Percentiles rank a stretch among this genome's conserved stretches.
phyloP scores from a whole-genome alignment of 768 basidiomycete genomes.

The Lactifluus piperatus region DNA sequence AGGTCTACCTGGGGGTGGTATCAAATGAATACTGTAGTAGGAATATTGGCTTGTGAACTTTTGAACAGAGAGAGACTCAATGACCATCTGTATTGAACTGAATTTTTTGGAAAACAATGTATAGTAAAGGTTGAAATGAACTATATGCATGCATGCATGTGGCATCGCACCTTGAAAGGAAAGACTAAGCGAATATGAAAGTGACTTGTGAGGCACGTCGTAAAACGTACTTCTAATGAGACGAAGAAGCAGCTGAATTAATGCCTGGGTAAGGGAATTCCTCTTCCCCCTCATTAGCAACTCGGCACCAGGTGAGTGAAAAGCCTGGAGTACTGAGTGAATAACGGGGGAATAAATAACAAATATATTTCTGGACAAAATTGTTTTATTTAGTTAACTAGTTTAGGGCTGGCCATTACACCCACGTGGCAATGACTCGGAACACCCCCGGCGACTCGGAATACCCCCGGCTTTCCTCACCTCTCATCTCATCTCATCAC shows the following conservation, averaged over 20 bases:
- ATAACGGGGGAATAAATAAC: not conserved
- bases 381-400: not conserved
- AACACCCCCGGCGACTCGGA: too few relatives aligned
- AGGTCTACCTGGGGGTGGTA: too few relatives aligned
- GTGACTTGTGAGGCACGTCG: constrained; percentile 8
- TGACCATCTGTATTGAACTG: not conserved
- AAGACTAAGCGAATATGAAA: not conserved
- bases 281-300: constrained; percentile 18
- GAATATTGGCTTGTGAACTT: not conserved
- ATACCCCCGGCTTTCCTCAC: too few relatives aligned
- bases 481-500: too few relatives aligned
- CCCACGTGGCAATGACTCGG: too few relatives aligned
- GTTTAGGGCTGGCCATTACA: too few relatives aligned
- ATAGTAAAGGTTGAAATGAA: not conserved
- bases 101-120: not conserved
- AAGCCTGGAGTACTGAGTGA: constrained; percentile 14
- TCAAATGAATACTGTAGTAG: too few relatives aligned
- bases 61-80: not conserved
- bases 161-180: not conserved
- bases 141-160: not conserved
- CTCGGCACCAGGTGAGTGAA: constrained; percentile 7
- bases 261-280: not conserved
- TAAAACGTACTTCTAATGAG: constrained; percentile 11
- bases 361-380: too few relatives aligned
- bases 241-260: constrained; percentile 17